These are phyloP conservation scores for Mycena belliarum DNA, from an alignment of 768 basidiomycete species.

Conservation along the genomic window DNA sequence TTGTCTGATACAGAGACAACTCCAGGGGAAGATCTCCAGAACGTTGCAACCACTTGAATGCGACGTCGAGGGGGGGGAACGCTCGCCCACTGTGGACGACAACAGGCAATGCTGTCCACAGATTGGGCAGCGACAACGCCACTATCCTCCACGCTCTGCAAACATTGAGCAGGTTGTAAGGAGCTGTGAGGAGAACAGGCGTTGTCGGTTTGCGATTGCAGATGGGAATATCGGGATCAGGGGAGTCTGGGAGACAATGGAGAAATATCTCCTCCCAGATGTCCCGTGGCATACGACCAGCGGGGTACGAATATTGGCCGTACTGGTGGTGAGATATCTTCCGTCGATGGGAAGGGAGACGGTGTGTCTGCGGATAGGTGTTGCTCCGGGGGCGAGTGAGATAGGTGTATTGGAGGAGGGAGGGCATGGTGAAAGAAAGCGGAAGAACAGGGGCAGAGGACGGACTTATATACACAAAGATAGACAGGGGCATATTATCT, in stretches of 20 bases:
- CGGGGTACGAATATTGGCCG: conserved; percentile 14
- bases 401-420: conserved; percentile 6
- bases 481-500: not conserved
- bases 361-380: conserved; percentile 14
- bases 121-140: conserved; percentile 35
- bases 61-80: conserved; percentile 30
- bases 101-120: conserved; percentile 42
- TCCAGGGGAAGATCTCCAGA: conserved; percentile 35
- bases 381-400: conserved; percentile 18
- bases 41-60: conserved; percentile 34
- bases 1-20: conserved; percentile 34
- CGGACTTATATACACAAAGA: conserved; percentile 1
- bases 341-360: not conserved
- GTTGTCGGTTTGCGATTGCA: not conserved
- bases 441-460: conserved; percentile 1
- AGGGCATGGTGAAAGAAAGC: not conserved
- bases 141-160: conserved; percentile 44
- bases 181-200: conserved; percentile 24
- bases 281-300: conserved; percentile 28
- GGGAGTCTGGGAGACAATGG: conserved; percentile 26
- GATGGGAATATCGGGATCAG: not conserved
- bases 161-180: conserved; percentile 41
- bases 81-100: conserved; percentile 31
- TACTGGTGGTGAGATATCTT: not conserved
- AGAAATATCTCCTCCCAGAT: conserved; percentile 35